Evolutionary conservation across 345 rosid genomes (phyloP), one percentile per base, ranked within the genome.

Genomic region (Acer negundo): DNA sequence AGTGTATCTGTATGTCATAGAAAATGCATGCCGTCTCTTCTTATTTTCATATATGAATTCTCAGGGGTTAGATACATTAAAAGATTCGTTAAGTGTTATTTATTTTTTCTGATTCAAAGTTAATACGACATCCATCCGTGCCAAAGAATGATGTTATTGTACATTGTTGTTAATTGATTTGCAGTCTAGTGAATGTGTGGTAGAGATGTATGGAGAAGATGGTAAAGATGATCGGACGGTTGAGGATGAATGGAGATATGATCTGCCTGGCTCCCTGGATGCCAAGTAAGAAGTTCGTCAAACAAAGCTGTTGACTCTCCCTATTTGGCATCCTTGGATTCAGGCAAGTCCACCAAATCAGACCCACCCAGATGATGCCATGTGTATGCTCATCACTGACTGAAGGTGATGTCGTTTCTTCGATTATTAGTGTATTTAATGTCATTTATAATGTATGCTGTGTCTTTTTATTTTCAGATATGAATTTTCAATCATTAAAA

Each of bases 241-340:
- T 8, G 42, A 17, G 2, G 23, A 55, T n/a, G 62, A 58, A 58
- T 35, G 24, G n/a, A 20, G 23, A 58, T 58, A 58, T 5, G 63
- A 58, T 74, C 79, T 76, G 80, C 83, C 80, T 77, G 80, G 83
- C 83, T 81, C 83, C 83, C 83, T 81, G 77, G 77, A 81, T 81
- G 83, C 83, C 80, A 81, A 81, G 55, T 76, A 72, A 72, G 80
- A 67, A 73, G 58, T 13, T 66, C 51, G 78, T 73, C 80, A 44
- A 73, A 17, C 3, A 1, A 17, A 12, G 3, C 12, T 4, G 40
- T 76, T 55, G 83, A 40, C 77, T 26, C 74, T 67, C 59, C 31
- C 40, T 77, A 66, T 73, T 77, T 81, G 83, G 83, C 83, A 73
- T 76, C 77, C 67, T 66, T 6, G 77, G 80, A 77, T 72, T 78